These are phyloP conservation scores for Aspergillus aculeatus DNA, from an alignment of 2,329 filamentous ascomycete species.

Conservation along the genomic window DNA sequence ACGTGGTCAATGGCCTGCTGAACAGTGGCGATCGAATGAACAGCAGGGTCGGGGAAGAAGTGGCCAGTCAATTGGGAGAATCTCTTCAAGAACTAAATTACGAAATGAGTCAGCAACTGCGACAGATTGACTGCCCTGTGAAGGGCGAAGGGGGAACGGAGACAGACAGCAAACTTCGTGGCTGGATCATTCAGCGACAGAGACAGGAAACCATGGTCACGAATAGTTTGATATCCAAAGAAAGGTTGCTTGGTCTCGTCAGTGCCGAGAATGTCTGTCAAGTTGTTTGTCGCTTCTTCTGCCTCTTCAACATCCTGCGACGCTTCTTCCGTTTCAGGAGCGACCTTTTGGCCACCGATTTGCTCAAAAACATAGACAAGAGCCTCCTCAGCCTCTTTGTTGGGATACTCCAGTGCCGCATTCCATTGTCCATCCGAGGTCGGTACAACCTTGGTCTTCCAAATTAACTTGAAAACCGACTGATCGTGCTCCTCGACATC, in stretches of 20 bases:
- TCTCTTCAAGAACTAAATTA: constrained; percentile 70
- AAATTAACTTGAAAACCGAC: constrained; percentile 32
- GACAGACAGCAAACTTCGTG: constrained; percentile 72
- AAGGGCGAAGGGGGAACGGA: not conserved
- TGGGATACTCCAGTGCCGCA: constrained; percentile 32
- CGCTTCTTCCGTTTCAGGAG: constrained; percentile 9
- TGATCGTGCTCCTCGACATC: constrained; percentile 32
- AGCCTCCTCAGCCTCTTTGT: constrained; percentile 29
- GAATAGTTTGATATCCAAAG: constrained; percentile 26
- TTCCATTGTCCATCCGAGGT: constrained; percentile 23
- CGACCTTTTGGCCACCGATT: constrained; percentile 26
- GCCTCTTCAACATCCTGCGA: constrained; percentile 11
- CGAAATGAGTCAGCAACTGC: constrained; percentile 48
- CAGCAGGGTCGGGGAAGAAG: constrained; percentile 68
- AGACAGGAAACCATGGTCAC: constrained; percentile 56
- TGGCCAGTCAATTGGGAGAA: constrained; percentile 78
- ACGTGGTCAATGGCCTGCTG: constrained; percentile 57
- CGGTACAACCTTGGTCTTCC: constrained; percentile 32
- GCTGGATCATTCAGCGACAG: constrained; percentile 57
- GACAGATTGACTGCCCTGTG: constrained; percentile 56
- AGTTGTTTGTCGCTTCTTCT: not conserved
- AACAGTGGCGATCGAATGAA: constrained; percentile 57
- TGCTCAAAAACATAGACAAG: constrained; percentile 39
- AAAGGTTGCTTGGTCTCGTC: constrained; percentile 20
- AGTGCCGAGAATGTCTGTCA: constrained; percentile 2